A percentile compares a stretch with the other conserved stretches of the same genome.
These are phyloP conservation scores for Aureobasidium pullulans DNA, from an alignment of 2,329 filamentous ascomycete genomes.

Conservation along the genomic window DNA sequence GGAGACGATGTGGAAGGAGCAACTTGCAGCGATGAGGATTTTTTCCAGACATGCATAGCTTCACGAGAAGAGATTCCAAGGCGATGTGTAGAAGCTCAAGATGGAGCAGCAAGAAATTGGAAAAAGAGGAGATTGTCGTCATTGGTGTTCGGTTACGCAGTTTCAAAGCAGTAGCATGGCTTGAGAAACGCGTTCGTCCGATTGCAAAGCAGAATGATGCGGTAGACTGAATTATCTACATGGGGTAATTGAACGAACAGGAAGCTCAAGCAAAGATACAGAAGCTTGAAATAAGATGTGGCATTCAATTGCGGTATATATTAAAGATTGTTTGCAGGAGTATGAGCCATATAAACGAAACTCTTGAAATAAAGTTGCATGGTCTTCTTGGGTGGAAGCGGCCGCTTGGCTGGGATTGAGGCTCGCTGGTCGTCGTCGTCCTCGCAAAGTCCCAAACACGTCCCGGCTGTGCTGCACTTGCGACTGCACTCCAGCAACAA, in stretches of 20 bases:
- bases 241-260: neutral
- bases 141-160: neutral
- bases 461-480: neutral
- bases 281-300: neutral
- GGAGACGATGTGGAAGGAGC: neutral
- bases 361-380: slow-evolving; percentile 1
- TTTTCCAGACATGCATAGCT: neutral
- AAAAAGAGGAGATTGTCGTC: neutral
- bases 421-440: neutral
- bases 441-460: slow-evolving; percentile 5
- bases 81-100: neutral
- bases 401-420: neutral
- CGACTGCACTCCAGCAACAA: neutral
- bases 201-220: neutral
- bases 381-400: neutral
- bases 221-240: neutral
- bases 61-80: neutral
- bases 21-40: neutral
- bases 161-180: neutral
- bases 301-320: no score
- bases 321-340: neutral
- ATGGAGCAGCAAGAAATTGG: neutral
- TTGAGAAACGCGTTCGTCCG: neutral
- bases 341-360: neutral
- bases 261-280: neutral